Conservation (phyloP, 192 early-diverging fungal genomes). For the Coemansia sp. region DNA sequence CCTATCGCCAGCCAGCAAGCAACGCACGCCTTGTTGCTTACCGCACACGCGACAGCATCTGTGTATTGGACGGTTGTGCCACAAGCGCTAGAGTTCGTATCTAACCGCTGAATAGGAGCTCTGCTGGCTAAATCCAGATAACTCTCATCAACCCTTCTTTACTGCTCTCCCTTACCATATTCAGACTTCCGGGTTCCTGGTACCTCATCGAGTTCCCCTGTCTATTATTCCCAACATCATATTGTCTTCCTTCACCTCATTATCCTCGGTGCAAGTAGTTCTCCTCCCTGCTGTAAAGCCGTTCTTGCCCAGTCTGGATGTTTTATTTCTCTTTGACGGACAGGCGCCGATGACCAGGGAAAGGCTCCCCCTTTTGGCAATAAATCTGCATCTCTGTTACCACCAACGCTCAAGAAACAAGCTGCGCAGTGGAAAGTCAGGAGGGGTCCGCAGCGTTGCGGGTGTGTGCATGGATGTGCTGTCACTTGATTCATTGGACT, state of each 20-base stretch:
- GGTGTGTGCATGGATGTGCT: background rate
- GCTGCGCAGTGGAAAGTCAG: background rate
- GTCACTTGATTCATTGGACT: conserved; percentile 6
- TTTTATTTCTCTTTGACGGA: too few species aligned
- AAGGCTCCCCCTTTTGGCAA: too few species aligned
- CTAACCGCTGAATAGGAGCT: background rate
- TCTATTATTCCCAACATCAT: background rate
- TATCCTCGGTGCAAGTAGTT: background rate
- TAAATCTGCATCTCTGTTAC: too few species aligned
- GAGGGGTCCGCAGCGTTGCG: background rate
- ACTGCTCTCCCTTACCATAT: background rate
- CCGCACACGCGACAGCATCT: background rate
- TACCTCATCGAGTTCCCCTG: background rate
- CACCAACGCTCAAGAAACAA: background rate
- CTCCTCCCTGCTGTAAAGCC: background rate
- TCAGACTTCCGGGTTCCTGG: background rate
- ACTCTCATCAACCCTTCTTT: background rate
- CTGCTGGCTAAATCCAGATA: background rate
- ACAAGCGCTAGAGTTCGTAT: background rate
- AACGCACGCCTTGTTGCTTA: too few species aligned
- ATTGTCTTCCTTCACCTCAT: background rate
- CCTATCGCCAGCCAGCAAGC: too few species aligned
- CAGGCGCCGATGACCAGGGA: too few species aligned
- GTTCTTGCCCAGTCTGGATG: background rate
- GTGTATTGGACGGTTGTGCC: conserved; percentile 1